Base-by-base conservation (phyloP, 345 rosid genomes). In the Sonneratia alba region DNA sequence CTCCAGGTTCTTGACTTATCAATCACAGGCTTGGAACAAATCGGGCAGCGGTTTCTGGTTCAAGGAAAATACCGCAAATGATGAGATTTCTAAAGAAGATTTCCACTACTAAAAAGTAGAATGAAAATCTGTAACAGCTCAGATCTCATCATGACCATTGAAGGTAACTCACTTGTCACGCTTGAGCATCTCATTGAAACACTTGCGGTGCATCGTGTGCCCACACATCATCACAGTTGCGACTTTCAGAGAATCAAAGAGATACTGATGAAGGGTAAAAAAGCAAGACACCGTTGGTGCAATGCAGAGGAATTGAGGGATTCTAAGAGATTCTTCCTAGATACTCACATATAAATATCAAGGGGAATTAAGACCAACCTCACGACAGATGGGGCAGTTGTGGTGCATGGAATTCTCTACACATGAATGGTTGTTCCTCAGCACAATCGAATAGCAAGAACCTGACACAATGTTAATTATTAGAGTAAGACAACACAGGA, bases 141-240 rank as follows among this genome's bases (percentile, higher is more conserved):
- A 71, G 67, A 68, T 67, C 37, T 47, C 76, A 59, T 67, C 4
- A 13, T 24, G 14, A 67, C 45, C 18, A 7, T 15, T 16, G 15
- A 61, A 5, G 16, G 53, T 18, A n/a, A 56, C 89, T 90, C 80
- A 95, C 99, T 92, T 89, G 81, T 85, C 87, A 24, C 70, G 97
- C 72, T 84, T 85, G 73, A 88, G 71, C 99, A 95, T 95, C 87
- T 92, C 98, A 1, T 42, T n/a, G 75, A 73, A 89, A 77, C 99
- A 95, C 75, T 95, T 97, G 24, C 36, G 32, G 63, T 95, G 99
- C 97, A 95, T 95, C 1, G 99, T 95, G 87, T 95, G 99, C 71
- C 99, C 99, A 14, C 99, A 95, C 85, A 86, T 92, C 99, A 95
- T 89, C 22, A 95, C 99, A 0, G 81, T 81, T 42, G 94, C 89